These are phyloP conservation scores for Onygenales sp. DNA, from an alignment of 2,329 filamentous ascomycete species.

Conservation along the genomic window DNA sequence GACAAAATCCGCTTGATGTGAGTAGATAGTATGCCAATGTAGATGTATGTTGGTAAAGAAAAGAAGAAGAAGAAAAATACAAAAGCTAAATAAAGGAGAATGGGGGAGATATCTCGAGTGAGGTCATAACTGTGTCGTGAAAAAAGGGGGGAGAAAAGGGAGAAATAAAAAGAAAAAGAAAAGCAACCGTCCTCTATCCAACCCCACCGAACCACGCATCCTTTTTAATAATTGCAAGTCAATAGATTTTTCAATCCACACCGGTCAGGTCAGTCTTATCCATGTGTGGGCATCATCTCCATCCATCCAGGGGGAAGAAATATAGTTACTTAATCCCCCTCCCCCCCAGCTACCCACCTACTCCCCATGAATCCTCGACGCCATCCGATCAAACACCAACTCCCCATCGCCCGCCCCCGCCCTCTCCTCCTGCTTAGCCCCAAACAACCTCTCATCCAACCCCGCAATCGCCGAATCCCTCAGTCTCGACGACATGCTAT, in stretches of 20 bases:
- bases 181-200: too few relatives aligned
- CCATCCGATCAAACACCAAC: constrained; percentile 35
- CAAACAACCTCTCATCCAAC: constrained; percentile 25
- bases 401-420: constrained; percentile 17
- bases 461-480: constrained; percentile 37
- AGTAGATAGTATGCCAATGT: background rate
- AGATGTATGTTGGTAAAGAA: background rate
- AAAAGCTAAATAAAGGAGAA: too few relatives aligned
- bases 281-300: too few relatives aligned
- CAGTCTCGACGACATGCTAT: constrained; percentile 40
- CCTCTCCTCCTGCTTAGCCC: constrained; percentile 11
- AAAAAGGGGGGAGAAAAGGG: too few relatives aligned
- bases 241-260: too few relatives aligned
- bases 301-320: too few relatives aligned
- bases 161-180: background rate
- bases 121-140: too few relatives aligned
- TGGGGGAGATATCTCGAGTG: too few relatives aligned
- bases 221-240: too few relatives aligned
- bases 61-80: too few relatives aligned
- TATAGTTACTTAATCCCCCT: background rate
- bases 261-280: too few relatives aligned
- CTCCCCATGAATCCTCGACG: constrained; percentile 22
- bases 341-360: background rate
- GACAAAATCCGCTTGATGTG: background rate
- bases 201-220: too few relatives aligned